Conservation (phyloP, 73 alveolate species). For the Paramecium primaurelia region DNA sequence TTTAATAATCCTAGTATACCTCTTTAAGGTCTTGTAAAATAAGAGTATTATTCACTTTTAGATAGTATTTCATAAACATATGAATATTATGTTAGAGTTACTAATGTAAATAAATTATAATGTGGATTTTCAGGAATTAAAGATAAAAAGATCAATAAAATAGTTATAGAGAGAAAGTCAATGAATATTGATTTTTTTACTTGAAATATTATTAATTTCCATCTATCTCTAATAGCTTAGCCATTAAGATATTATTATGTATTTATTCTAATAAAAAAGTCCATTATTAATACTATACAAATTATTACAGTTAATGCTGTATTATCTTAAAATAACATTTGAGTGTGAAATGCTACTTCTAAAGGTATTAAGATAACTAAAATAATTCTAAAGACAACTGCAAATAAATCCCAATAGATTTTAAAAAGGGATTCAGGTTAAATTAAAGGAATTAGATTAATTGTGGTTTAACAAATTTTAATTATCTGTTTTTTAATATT, state of each 20-base stretch:
- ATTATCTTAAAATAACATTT: background rate
- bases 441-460: background rate
- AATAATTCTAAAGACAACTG: background rate
- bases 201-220: background rate
- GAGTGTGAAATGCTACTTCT: background rate
- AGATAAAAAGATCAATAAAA: background rate
- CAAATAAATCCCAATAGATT: conserved; percentile 5
- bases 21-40: background rate
- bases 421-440: background rate
- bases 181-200: background rate
- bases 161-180: background rate
- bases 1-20: background rate
- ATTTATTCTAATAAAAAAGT: background rate
- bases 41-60: background rate
- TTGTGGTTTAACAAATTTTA: background rate
- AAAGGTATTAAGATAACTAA: background rate
- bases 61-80: background rate
- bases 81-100: background rate
- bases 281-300: background rate
- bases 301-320: background rate
- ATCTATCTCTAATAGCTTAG: background rate
- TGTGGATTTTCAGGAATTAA: background rate
- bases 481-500: background rate
- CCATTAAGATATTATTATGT: background rate
- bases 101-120: background rate